phyloP scores from a whole-genome alignment of 2,329 filamentous ascomycete genomes.

The Colletotrichum siamense region DNA sequence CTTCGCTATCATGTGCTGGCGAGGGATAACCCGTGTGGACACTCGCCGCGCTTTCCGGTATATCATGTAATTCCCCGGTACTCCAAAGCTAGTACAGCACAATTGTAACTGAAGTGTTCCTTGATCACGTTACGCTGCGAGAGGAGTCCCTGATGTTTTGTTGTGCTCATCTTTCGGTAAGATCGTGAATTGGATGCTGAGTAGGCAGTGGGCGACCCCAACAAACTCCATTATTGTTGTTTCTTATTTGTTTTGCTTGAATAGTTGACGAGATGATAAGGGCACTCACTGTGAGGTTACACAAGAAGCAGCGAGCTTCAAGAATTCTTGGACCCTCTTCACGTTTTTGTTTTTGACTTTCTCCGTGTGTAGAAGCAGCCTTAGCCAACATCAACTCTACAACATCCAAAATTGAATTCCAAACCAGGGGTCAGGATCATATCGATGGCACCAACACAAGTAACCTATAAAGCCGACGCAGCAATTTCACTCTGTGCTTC shows the following conservation, averaged over 20 bases:
- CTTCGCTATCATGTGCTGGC: not conserved
- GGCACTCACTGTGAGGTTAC: not conserved
- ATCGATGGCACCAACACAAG: not conserved
- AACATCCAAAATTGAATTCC: no score
- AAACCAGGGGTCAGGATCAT: not conserved
- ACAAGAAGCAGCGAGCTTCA: not conserved
- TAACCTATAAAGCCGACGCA: rapidly evolving
- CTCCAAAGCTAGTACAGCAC: no score
- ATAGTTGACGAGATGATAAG: no score
- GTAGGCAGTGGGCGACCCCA: no score
- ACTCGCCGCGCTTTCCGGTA: rapidly evolving
- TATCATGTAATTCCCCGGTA: not conserved
- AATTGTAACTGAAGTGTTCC: no score
- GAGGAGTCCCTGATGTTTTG: rapidly evolving
- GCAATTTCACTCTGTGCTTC: rapidly evolving
- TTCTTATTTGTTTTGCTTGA: not conserved
- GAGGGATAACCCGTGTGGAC: rapidly evolving
- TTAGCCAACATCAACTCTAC: not conserved
- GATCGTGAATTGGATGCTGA: not conserved
- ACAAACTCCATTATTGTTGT: no score
- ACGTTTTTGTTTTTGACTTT: not conserved
- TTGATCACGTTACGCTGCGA: no score
- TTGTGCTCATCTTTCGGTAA: not conserved
- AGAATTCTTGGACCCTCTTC: rapidly evolving
- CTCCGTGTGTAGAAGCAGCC: not conserved